Base-by-base conservation (phyloP, 371 early-diverging fungal genomes). In the Vittaforma corneae region DNA sequence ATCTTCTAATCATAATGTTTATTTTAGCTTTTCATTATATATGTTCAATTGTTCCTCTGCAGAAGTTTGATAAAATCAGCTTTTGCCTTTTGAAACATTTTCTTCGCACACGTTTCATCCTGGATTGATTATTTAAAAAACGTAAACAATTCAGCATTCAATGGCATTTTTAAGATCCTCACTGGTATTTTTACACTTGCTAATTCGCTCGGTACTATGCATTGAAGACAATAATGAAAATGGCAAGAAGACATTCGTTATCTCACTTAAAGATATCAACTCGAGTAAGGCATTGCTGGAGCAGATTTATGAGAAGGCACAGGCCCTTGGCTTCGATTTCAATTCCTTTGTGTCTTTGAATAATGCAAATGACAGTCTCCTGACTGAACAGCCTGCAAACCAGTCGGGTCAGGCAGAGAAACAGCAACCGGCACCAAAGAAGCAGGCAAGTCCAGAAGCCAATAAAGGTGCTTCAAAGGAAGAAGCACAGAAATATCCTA, bases 291-390 rank as follows among this genome's bases (percentile, higher is more conserved):
- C 4, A 14, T 24, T 60, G 3, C 28, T 60, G 38, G 5, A 30
- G 2, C 47, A 60, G 61, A 60, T 60, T n/a, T 60, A 60, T 48
- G 50, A 60, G 9, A 60, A 47, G 38, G 61, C 61, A 3, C 2
- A 11, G 24, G 6, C 2, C 20, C 9, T 60, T 22, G 61, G 61
- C 16, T 60, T 60, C 32, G 38, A 60, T 5, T 60, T 60, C 38
- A 11, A 35, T n/a, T n/a, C n/a, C n/a, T n/a, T n/a, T n/a, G n/a
- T n/a, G n/a, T n/a, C n/a, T n/a, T n/a, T n/a, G n/a, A n/a, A n/a
- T n/a, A n/a, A n/a, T n/a, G n/a, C n/a, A n/a, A 40, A 40, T 40
- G 11, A 40, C 11, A 40, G 11, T 18, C 11, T 11, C 11, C 40
- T 40, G 40, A 40, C 18, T 11, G 11, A 11, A 40, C 11, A 18